A percentile compares a stretch with the other conserved stretches of the same genome.
phyloP scores from a whole-genome alignment of 2,329 filamentous ascomycete species.

The Arthrobotrys sinensis region DNA sequence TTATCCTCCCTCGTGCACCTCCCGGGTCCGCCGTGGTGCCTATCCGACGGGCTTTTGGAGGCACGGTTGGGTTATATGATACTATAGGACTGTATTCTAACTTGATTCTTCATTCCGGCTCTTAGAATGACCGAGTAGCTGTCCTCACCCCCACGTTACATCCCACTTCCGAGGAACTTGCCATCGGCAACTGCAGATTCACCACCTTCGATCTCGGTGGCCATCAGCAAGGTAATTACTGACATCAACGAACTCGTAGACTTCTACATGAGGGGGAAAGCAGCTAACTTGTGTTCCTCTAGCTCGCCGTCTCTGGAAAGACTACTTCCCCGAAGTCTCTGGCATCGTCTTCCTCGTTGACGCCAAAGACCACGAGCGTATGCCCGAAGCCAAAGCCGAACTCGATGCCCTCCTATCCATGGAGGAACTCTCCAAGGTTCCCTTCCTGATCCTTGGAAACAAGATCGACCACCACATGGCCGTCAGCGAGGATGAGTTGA shows the following conservation, averaged over 20 bases:
- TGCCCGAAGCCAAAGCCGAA: slow-evolving; percentile 94
- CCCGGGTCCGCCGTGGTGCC: slow-evolving; percentile 15
- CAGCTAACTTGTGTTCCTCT: slow-evolving; percentile 41
- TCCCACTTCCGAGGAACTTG: slow-evolving; percentile 92
- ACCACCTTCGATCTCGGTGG: slow-evolving; percentile 94
- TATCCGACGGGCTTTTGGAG: slow-evolving; percentile 32
- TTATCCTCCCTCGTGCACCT: slow-evolving; percentile 57
- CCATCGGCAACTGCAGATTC: slow-evolving; percentile 93
- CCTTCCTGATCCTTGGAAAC: slow-evolving; percentile 96
- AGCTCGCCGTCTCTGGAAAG: slow-evolving; percentile 95
- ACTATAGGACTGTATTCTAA: slow-evolving; percentile 57
- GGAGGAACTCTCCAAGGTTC: slow-evolving; percentile 96
- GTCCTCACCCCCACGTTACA: slow-evolving; percentile 92
- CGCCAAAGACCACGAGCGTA: slow-evolving; percentile 95
- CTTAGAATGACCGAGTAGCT: slow-evolving; percentile 89
- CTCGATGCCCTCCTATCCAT: slow-evolving; percentile 94
- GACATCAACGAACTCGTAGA: not conserved
- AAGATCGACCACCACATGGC: slow-evolving; percentile 99
- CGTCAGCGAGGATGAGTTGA: slow-evolving; percentile 93
- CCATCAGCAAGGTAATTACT: slow-evolving; percentile 83
- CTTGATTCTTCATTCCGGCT: slow-evolving; percentile 36
- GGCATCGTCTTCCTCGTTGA: slow-evolving; percentile 98
- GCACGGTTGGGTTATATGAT: slow-evolving; percentile 7
- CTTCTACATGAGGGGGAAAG: not conserved
- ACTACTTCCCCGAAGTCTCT: slow-evolving; percentile 96